phyloP scores from a whole-genome alignment of 805 yeast genomes.

The Wickerhamiella slavikovae region DNA sequence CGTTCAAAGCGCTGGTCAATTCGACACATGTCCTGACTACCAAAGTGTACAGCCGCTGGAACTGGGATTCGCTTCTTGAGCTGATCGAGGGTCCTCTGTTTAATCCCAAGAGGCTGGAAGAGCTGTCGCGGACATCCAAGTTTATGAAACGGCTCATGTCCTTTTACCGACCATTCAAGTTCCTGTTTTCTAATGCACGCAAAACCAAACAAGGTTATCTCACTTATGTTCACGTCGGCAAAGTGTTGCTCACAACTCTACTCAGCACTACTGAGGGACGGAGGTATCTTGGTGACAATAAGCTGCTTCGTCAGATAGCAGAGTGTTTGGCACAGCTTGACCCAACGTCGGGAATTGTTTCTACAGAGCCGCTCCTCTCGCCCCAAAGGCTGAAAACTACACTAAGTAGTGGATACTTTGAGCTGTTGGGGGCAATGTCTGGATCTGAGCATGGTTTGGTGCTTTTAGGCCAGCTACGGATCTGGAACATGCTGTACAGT shows the following conservation, averaged over 20 bases:
- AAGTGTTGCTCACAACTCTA: conserved; percentile 48
- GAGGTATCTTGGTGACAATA: conserved; percentile 37
- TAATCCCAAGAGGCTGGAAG: conserved; percentile 55
- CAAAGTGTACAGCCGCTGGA: conserved; percentile 70
- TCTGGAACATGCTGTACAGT: conserved; percentile 62
- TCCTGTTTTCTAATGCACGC: conserved; percentile 42
- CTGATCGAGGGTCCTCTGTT: conserved; percentile 71
- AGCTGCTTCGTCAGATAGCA: conserved; percentile 69
- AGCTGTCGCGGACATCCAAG: conserved; percentile 56
- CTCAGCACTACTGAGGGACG: conserved; percentile 45
- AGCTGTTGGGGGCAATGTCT: conserved; percentile 56
- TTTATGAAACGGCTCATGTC: conserved; percentile 68
- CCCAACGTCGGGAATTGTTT: conserved; percentile 52
- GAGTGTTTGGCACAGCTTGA: conserved; percentile 76
- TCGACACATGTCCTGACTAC: conserved; percentile 57
- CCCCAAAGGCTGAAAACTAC: conserved; percentile 38
- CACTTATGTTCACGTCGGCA: conserved; percentile 50
- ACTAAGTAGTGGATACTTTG: conserved; percentile 55
- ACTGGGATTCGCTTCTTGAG: conserved; percentile 55
- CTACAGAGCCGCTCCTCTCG: conserved; percentile 58
- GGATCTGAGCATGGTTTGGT: conserved; percentile 38
- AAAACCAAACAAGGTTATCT: conserved; percentile 28
- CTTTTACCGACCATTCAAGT: conserved; percentile 81
- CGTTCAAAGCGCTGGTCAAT: conserved; percentile 41
- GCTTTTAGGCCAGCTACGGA: conserved; percentile 62